Base-by-base conservation (phyloP, 2,329 filamentous ascomycete species). In the Epichloe gansuensis region DNA sequence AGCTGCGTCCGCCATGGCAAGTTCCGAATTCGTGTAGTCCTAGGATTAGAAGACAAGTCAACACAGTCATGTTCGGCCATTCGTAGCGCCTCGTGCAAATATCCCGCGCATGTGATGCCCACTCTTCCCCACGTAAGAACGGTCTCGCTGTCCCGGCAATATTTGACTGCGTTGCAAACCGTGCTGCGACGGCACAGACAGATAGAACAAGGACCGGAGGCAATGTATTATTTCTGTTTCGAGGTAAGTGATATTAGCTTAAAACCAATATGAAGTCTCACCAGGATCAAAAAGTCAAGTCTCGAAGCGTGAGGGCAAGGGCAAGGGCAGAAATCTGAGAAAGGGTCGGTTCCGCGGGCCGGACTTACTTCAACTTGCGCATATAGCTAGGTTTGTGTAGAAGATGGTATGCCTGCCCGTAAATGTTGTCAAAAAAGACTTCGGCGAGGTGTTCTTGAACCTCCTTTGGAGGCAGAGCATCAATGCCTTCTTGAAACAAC, bases 371-470 rank as follows among this genome's bases (percentile, higher is more conserved):
- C 51, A 93, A 67, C 61, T 89, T 89, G 54, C 90, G 80, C 86
- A 97, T 95, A 65, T 94, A 97, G 65, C 90, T 97, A 39, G 93
- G 91, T 65, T 96, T 97, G 69, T 98, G 93, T 9, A 98, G 78
- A 21, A 98, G 73, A 57, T 94, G 87, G 65, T 97, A 98, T 36
- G 89, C 87, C 64, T 97, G 93, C 8, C 93, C 93, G 63, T 98
- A 97, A 1, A 97, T 80, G 61, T 86, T 90, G 62, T 97, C 91
- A 63, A 97, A 98, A 64, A 94, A 98, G 0, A 96, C 82, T 61
- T 97, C 90, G 17, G 90, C 84, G 5, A 98, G 75, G 67, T 97
- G 91, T 63, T 95, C 87, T 64, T 97, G 93, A 12, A 96, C 80
- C 41, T 96, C 90, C 64, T 85, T 84, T 0, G 87, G 75, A 1